phyloP scores from a whole-genome alignment of 345 rosid species.

The Arabis alpina region DNA sequence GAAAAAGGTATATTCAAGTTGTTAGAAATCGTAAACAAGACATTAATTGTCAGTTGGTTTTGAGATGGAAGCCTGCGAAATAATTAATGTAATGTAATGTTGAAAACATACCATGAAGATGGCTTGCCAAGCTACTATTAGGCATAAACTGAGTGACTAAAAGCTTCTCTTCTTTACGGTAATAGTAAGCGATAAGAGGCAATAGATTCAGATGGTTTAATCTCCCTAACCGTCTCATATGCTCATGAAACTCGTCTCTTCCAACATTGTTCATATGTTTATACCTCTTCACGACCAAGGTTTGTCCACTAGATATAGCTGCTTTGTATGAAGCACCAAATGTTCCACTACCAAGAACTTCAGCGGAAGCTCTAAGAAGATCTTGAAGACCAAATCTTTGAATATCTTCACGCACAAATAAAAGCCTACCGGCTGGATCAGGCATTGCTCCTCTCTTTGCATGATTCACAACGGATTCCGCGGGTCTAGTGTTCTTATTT shows the following conservation, averaged over 20 bases:
- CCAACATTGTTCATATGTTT: conserved; percentile 71
- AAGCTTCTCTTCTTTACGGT: conserved; percentile 73
- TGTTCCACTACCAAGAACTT: conserved; percentile 79
- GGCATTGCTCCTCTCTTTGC: conserved; percentile 21
- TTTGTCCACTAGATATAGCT: conserved; percentile 39
- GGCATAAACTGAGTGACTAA: conserved; percentile 54
- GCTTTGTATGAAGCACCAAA: conserved; percentile 86
- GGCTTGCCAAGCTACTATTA: conserved; percentile 69
- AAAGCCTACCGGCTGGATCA: conserved; percentile 50
- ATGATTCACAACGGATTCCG: conserved; percentile 33
- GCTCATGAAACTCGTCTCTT: conserved; percentile 72
- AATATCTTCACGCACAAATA: conserved; percentile 57
- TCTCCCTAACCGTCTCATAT: conserved; percentile 69
- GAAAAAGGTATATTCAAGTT: conserved; percentile 2
- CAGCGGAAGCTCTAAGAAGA: conserved; percentile 70
- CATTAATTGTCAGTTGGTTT: neutral
- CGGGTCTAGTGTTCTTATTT: neutral
- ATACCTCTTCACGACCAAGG: conserved; percentile 77
- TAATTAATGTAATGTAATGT: neutral
- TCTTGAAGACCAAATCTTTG: conserved; percentile 67
- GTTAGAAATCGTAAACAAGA: neutral
- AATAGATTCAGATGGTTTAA: conserved; percentile 62
- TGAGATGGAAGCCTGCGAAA: neutral
- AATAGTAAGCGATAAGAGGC: conserved; percentile 61
- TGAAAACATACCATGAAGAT: conserved; percentile 59